Evolutionary conservation across 1,284 basidiomycete genomes (phyloP).

Genomic region (Leccinum solheimii): DNA sequence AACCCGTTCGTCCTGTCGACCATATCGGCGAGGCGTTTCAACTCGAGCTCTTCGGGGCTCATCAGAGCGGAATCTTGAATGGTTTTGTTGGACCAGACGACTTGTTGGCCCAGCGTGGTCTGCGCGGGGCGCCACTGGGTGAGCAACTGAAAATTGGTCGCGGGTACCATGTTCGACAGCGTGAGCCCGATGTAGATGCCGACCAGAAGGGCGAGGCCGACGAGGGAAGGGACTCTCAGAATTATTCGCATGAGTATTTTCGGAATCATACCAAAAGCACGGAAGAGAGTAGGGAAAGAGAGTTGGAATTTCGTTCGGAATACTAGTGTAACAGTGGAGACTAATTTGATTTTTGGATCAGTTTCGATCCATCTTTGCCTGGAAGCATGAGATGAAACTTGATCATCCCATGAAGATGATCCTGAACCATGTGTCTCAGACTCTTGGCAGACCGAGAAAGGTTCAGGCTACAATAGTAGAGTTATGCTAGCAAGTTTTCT

Average conservation of each 20-base stretch:
- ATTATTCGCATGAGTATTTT: conserved; percentile 8
- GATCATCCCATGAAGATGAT: background rate
- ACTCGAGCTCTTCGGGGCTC: conserved; percentile 8
- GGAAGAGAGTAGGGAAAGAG: background rate
- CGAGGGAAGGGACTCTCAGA: conserved; percentile 11
- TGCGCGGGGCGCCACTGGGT: conserved; percentile 15
- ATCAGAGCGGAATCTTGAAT: background rate
- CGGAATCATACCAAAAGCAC: background rate
- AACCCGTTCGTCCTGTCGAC: conserved; percentile 34
- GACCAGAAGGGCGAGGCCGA: conserved; percentile 23
- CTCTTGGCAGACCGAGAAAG: background rate
- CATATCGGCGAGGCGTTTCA: conserved; percentile 23
- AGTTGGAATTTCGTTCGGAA: background rate
- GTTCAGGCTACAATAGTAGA: background rate
- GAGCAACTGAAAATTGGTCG: conserved; percentile 23
- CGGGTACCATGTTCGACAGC: conserved; percentile 21
- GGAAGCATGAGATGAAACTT: background rate
- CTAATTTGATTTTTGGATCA: background rate
- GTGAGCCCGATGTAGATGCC: conserved; percentile 29
- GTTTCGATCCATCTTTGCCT: background rate
- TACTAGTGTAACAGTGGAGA: background rate
- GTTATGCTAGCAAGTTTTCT: background rate
- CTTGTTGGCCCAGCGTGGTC: conserved; percentile 18
- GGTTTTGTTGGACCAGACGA: conserved; percentile 19
- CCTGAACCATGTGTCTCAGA: background rate